Conservation (phyloP, 2,329 filamentous ascomycete genomes). For the Alternaria arborescens region DNA sequence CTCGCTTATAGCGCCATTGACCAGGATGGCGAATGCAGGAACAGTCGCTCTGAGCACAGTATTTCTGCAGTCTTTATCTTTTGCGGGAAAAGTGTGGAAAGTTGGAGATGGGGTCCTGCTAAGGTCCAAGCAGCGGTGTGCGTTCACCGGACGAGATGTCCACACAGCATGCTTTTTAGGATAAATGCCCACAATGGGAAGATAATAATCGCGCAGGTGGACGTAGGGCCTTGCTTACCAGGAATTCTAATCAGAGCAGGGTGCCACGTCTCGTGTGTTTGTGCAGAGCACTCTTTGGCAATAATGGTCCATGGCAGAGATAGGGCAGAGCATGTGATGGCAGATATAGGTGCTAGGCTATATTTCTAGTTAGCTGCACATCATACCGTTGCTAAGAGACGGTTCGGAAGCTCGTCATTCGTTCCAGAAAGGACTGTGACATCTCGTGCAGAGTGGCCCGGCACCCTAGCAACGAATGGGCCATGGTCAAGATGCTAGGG, state of each 20-base stretch:
- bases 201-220: conserved; percentile 1
- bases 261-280: neutral
- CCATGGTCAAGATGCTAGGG: conserved; percentile 15
- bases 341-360: conserved; percentile 1
- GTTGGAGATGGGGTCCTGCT: neutral
- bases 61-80: neutral
- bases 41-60: conserved; percentile 7
- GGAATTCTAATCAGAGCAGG: neutral
- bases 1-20: conserved; percentile 8
- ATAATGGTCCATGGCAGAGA: neutral
- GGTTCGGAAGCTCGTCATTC: conserved; percentile 12
- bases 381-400: conserved; percentile 6
- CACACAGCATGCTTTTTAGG: conserved; percentile 6
- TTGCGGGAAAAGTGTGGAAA: neutral
- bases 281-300: neutral
- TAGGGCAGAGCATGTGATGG: neutral
- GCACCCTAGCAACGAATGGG: conserved; percentile 23
- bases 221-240: neutral
- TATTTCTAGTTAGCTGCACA: conserved; percentile 14
- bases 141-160: conserved; percentile 1
- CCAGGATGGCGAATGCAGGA: conserved; percentile 11
- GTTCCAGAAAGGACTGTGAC: conserved; percentile 21
- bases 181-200: neutral
- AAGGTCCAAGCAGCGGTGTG: conserved; percentile 12
- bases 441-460: conserved; percentile 21